Conservation (phyloP, 1,284 basidiomycete species). For the Leccinum pallidistipes region DNA sequence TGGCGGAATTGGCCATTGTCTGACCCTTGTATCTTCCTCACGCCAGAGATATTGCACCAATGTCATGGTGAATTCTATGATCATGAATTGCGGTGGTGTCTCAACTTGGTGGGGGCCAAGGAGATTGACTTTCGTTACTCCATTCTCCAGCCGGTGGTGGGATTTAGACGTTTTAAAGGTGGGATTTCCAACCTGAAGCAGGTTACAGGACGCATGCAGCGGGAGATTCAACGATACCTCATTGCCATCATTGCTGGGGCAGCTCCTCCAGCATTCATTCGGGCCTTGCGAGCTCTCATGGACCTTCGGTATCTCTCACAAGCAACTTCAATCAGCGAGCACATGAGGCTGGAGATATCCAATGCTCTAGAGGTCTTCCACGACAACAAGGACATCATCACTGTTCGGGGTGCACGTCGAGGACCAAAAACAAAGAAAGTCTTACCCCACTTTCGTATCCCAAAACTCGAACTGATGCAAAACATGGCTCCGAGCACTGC, state of each 20-base stretch:
- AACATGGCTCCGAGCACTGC: background rate
- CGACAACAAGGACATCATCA: background rate
- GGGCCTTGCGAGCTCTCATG: slow-evolving; percentile 22
- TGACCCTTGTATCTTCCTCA: background rate
- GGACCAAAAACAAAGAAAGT: background rate
- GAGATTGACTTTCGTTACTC: background rate
- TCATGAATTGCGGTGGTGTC: background rate
- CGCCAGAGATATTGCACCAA: background rate
- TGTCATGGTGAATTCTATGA: background rate
- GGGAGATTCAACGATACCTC: background rate
- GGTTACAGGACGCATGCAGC: background rate
- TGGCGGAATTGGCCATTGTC: background rate
- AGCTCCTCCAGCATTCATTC: background rate
- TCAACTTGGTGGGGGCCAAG: background rate
- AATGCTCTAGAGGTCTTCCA: background rate
- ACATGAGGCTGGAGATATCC: background rate
- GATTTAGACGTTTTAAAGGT: background rate
- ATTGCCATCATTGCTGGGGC: background rate
- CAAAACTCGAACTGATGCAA: background rate
- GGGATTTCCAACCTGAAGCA: background rate
- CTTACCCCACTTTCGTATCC: background rate
- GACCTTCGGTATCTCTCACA: slow-evolving; percentile 13
- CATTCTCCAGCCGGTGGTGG: background rate
- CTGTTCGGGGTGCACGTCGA: background rate
- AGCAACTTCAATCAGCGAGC: background rate